A percentile compares a stretch with the other conserved stretches of the same genome.
Evolutionary conservation across 1,284 basidiomycete species (phyloP).

Genomic region (Meira nashicola): DNA sequence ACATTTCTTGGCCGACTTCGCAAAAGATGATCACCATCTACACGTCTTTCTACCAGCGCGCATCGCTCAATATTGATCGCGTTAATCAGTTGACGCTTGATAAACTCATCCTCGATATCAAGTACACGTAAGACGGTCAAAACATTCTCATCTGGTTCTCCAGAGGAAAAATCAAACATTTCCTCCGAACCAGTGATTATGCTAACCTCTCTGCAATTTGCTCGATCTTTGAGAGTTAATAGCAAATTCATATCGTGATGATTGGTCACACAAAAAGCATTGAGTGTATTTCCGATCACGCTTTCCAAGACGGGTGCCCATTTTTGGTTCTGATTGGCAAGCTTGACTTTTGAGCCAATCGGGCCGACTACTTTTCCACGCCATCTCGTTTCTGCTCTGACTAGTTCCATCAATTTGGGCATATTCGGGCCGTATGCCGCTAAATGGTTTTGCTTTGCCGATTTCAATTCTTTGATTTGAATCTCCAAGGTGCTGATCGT

Average conservation of each 20-base stretch:
- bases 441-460: conserved; percentile 27
- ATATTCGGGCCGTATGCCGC: conserved; percentile 39
- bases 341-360: conserved; percentile 79
- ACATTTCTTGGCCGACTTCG: conserved; percentile 47
- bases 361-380: conserved; percentile 56
- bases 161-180: conserved; percentile 48
- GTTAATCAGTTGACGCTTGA: conserved; percentile 78
- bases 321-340: conserved; percentile 61
- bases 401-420: conserved; percentile 29
- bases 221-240: conserved; percentile 59
- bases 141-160: conserved; percentile 62
- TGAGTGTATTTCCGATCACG: conserved; percentile 64
- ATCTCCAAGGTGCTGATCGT: conserved; percentile 13
- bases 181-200: conserved; percentile 56
- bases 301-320: conserved; percentile 69
- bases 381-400: conserved; percentile 60
- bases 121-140: conserved; percentile 79
- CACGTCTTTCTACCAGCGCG: conserved; percentile 59
- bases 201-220: conserved; percentile 29
- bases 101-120: conserved; percentile 71
- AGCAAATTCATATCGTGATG: conserved; percentile 65
- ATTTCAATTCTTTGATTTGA: conserved; percentile 15
- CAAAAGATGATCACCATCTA: conserved; percentile 45
- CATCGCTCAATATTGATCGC: conserved; percentile 67
- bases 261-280: conserved; percentile 73